A percentile compares a stretch with the other conserved stretches of the same genome.
These are phyloP conservation scores for Escallonia herrerae DNA, from an alignment of 129 eudicot species.

Conservation along the genomic window DNA sequence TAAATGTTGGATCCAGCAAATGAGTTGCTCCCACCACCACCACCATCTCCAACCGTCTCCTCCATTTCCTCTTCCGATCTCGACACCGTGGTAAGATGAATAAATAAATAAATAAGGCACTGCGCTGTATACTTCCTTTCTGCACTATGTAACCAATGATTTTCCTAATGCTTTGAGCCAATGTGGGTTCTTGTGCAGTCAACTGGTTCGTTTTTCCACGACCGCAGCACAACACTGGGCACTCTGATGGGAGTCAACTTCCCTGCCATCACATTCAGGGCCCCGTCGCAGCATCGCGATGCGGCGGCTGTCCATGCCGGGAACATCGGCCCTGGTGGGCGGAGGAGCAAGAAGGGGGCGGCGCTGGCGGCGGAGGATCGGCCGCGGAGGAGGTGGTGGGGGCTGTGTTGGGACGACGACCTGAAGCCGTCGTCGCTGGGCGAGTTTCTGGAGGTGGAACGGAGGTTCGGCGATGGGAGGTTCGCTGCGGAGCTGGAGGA, in stretches of 20 bases:
- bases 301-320: conserved; percentile 13
- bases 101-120: no score
- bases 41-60: conserved; percentile 62
- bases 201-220: conserved; percentile 76
- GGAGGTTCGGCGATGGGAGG: conserved; percentile 59
- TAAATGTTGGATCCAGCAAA: conserved; percentile 51
- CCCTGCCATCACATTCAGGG: conserved; percentile 52
- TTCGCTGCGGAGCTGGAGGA: conserved; percentile 27
- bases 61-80: conserved; percentile 79
- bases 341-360: conserved; percentile 20
- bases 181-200: conserved; percentile 17
- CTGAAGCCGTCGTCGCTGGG: conserved; percentile 56
- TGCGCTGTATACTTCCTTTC: no score
- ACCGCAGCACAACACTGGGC: conserved; percentile 72
- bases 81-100: conserved; percentile 37
- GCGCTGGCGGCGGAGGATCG: conserved; percentile 20
- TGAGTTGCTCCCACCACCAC: conserved; percentile 44
- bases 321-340: conserved; percentile 3
- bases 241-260: conserved; percentile 70
- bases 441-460: conserved; percentile 73
- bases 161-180: no score
- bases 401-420: conserved; percentile 52
- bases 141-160: no score
- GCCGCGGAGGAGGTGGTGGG: conserved; percentile 46
- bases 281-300: conserved; percentile 49